Conservation (phyloP, 106 monocot species). For the Ottelia alismoides region DNA sequence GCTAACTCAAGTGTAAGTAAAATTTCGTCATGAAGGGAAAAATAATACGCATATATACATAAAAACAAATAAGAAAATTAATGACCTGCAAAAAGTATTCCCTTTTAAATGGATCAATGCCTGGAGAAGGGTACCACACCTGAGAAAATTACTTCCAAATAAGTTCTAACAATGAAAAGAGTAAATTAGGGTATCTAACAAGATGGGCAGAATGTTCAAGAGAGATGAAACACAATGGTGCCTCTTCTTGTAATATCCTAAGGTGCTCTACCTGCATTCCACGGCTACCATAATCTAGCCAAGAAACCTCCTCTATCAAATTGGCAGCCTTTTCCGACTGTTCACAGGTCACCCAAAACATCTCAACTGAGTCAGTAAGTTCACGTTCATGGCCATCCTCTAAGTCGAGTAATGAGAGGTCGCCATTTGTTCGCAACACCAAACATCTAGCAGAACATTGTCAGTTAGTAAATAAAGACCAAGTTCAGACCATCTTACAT, state of each 20-base stretch:
- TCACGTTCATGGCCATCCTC: constrained; percentile 94
- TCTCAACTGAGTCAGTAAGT: constrained; percentile 76
- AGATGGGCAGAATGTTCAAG: background rate
- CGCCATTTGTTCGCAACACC: constrained; percentile 86
- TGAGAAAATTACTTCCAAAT: constrained; percentile 43
- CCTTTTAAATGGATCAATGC: constrained; percentile 84
- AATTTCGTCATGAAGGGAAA: too few relatives aligned
- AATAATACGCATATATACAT: too few relatives aligned
- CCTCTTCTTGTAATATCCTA: too few relatives aligned
- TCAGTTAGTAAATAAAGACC: background rate
- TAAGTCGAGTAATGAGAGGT: constrained; percentile 94
- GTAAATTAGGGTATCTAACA: background rate
- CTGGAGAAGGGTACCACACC: constrained; percentile 97
- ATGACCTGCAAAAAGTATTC: constrained; percentile 94
- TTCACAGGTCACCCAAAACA: constrained; percentile 94
- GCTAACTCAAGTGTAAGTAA: too few relatives aligned
- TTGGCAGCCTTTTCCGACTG: constrained; percentile 83
- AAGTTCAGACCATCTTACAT: too few relatives aligned
- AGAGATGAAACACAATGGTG: too few relatives aligned
- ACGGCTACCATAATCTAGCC: constrained; percentile 93
- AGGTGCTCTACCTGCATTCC: constrained; percentile 99
- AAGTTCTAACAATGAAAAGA: too few relatives aligned
- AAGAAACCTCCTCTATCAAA: constrained; percentile 96
- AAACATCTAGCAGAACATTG: constrained; percentile 50
- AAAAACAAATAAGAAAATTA: too few relatives aligned